phyloP scores from a whole-genome alignment of 257 asterid species.

The Ocimum tenuiflorum region DNA sequence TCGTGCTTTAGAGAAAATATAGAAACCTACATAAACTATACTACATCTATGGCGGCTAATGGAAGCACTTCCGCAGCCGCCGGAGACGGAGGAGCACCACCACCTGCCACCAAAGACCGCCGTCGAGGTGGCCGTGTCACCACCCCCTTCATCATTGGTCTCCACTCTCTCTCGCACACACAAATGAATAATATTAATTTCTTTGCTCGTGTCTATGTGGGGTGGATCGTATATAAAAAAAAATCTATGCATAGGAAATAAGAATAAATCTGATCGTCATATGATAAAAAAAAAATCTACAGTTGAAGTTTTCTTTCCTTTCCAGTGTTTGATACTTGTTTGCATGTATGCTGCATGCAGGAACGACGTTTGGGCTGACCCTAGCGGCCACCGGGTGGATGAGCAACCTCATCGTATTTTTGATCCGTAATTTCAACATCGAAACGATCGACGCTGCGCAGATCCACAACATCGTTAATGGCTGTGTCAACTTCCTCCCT shows the following conservation, averaged over 20 bases:
- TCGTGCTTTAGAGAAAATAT: too few species aligned
- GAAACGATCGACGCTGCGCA: slow-evolving; percentile 37
- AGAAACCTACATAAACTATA: too few species aligned
- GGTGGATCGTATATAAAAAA: too few species aligned
- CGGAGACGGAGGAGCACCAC: slow-evolving; percentile 15
- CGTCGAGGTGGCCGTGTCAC: slow-evolving; percentile 37
- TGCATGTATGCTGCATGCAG: too few species aligned
- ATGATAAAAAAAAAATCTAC: too few species aligned
- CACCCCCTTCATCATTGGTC: slow-evolving; percentile 48
- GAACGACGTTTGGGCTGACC: slow-evolving; percentile 29
- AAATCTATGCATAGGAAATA: too few species aligned
- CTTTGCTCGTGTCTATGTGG: too few species aligned
- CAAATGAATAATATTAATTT: too few species aligned
- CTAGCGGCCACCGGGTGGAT: slow-evolving; percentile 36
- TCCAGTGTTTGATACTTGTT: too few species aligned
- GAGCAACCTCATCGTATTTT: slow-evolving; percentile 37
- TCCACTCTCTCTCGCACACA: not conserved
- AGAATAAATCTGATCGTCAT: too few species aligned
- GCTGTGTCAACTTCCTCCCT: slow-evolving; percentile 33
- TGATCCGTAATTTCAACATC: slow-evolving; percentile 36
- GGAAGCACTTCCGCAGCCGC: not conserved
- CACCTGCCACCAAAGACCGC: not conserved
- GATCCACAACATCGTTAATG: slow-evolving; percentile 26
- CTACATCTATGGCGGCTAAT: not conserved
- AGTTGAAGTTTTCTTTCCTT: too few species aligned